Conservation (phyloP, 306 rosid genomes). For the Corylus americana region DNA sequence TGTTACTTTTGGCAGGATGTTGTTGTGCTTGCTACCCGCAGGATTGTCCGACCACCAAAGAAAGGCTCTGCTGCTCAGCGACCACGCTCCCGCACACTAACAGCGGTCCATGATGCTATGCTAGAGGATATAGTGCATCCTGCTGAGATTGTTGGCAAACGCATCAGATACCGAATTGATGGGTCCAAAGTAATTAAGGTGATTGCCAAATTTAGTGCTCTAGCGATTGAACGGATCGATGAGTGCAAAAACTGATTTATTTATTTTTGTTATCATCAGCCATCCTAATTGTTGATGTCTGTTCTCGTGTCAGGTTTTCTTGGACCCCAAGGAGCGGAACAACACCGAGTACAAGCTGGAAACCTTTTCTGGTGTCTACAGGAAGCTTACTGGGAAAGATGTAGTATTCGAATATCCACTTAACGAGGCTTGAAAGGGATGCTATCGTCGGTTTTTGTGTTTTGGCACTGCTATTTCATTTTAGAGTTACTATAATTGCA, state of each 20-base stretch:
- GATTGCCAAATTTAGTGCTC: background rate
- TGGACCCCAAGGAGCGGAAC: slow-evolving; percentile 69
- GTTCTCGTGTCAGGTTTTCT: slow-evolving; percentile 35
- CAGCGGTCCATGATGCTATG: slow-evolving; percentile 71
- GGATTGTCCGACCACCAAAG: slow-evolving; percentile 78
- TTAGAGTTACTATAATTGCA: slow-evolving; percentile 1
- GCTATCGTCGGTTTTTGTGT: background rate
- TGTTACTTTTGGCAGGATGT: slow-evolving; percentile 50
- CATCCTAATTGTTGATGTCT: background rate
- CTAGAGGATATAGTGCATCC: slow-evolving; percentile 73
- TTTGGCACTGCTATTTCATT: slow-evolving; percentile 1
- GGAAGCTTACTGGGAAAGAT: slow-evolving; percentile 62
- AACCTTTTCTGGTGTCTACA: slow-evolving; percentile 56
- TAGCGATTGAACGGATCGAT: background rate
- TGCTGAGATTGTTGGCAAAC: slow-evolving; percentile 78
- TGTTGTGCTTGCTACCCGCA: slow-evolving; percentile 60
- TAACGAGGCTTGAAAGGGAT: slow-evolving; percentile 37
- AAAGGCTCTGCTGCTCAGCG: slow-evolving; percentile 71
- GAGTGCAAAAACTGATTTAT: background rate
- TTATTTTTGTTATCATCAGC: background rate
- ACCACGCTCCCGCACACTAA: slow-evolving; percentile 72
- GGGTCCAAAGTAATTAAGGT: slow-evolving; percentile 77
- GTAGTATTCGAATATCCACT: slow-evolving; percentile 57
- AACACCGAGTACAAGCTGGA: slow-evolving; percentile 68
- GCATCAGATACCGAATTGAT: slow-evolving; percentile 58